phyloP scores from a whole-genome alignment of 2,329 filamentous ascomycete species.

The Arthroderma uncinatum region DNA sequence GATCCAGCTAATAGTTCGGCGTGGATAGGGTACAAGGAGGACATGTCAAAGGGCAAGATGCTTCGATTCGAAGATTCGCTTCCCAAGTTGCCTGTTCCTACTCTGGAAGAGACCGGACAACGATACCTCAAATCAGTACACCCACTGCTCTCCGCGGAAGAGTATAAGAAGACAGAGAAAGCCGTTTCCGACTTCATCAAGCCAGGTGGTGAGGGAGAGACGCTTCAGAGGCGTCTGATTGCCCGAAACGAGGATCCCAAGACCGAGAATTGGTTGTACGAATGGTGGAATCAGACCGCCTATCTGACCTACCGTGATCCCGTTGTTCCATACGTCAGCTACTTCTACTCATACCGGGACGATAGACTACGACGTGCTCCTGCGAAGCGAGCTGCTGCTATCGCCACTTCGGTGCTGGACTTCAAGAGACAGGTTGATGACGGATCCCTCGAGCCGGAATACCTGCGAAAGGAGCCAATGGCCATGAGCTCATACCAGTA shows the following conservation, averaged over 20 bases:
- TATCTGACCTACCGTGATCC: constrained; percentile 92
- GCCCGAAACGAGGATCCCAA: constrained; percentile 69
- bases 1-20: background rate
- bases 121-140: constrained; percentile 58
- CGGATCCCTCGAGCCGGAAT: constrained; percentile 82
- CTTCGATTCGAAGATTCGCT: constrained; percentile 57
- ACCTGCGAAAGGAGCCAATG: constrained; percentile 95
- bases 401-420: constrained; percentile 72
- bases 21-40: constrained; percentile 50
- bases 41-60: constrained; percentile 52
- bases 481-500: constrained; percentile 98
- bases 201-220: constrained; percentile 70
- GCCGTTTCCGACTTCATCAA: constrained; percentile 81
- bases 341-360: constrained; percentile 98
- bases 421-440: constrained; percentile 89
- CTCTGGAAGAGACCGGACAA: constrained; percentile 52
- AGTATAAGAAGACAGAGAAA: constrained; percentile 55
- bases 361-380: constrained; percentile 80
- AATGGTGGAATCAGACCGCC: constrained; percentile 96
- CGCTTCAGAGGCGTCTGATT: constrained; percentile 77
- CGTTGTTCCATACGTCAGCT: constrained; percentile 94
- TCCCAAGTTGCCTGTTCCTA: constrained; percentile 50
- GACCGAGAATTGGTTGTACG: constrained; percentile 83
- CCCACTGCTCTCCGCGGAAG: constrained; percentile 47
- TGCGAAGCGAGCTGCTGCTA: constrained; percentile 81